Base-by-base conservation (phyloP, 2,329 filamentous ascomycete genomes). In the Penicillium verrucosum region DNA sequence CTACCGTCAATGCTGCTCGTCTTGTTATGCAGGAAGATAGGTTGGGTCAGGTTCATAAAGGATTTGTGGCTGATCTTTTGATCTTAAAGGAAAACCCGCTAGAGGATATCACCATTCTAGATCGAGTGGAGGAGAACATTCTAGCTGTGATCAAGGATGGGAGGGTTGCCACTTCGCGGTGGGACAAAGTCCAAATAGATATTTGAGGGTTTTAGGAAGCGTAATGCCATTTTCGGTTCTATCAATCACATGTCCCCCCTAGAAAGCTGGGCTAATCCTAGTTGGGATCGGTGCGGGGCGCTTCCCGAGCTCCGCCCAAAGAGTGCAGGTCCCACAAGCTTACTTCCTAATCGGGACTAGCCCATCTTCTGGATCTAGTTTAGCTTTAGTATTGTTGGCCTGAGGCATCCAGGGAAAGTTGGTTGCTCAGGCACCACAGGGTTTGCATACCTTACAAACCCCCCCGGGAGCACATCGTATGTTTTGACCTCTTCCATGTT, bases 91-190 rank as follows among this genome's bases (percentile, higher is more conserved):
- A 64, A 41, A 84, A 84, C 61, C 83, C 83, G 2, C 66, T 86
- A 50, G 77, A 83, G n/a, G 77, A 85, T 63, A 77, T 85, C 18
- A 73, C 74, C 0, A 70, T 84, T 4, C 64, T 86, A 27, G 80
- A 80, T 57, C 63, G 72, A 40, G 77, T 77, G 2, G 77, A 83
- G 48, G 73, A 75, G 62, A 72, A 77, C 18, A 56, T 84, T 8
- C 60, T 83, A 42, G 78, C 74, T 2, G 81, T 85, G 0, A 73
- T 85, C 21, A 85, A 85, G 64, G 82, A 82, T 37, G 82, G 83
- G 1, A 71, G 79, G n/a, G 73, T 84, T 47, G 21, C 21, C 5
- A 44, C 34, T 48, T 60, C 58, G 18, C 54, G 54, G 4, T 50
- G 46, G 49, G 36, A 47, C 4, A 21, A 12, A 14, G 21, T 57